Evolutionary conservation across 2,329 filamentous ascomycete species (phyloP).

Genomic region (Beauveria caledonica): DNA sequence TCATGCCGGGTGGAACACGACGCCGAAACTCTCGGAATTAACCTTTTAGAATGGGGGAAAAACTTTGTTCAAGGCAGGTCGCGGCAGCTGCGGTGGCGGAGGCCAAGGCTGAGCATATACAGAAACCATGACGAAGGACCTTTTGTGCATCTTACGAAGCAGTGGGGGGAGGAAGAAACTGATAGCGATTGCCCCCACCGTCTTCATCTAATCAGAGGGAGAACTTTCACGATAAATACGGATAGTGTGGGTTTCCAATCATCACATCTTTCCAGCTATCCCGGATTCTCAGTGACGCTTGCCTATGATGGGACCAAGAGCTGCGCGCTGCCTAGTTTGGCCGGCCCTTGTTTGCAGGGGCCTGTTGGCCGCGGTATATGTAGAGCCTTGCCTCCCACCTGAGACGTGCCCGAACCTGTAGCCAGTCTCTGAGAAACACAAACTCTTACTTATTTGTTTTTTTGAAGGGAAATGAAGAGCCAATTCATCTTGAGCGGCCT

Average conservation of each 20-base stretch:
- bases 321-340: too few relatives aligned
- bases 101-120: not conserved
- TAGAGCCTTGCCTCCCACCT: not conserved
- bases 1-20: not conserved
- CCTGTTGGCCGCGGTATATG: not conserved
- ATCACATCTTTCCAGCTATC: not conserved
- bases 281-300: not conserved
- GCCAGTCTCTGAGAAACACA: not conserved
- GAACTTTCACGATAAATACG: not conserved
- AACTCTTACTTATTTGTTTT: not conserved
- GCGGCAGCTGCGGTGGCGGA: not conserved
- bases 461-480: conserved; percentile 2
- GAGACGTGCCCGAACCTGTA: not conserved
- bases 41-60: not conserved
- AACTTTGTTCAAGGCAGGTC: not conserved
- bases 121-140: not conserved
- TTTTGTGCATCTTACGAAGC: conserved; percentile 3
- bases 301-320: not conserved
- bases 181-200: not conserved
- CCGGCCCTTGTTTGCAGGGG: not conserved
- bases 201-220: not conserved
- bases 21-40: not conserved
- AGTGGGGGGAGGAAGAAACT: too few relatives aligned
- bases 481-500: not conserved
- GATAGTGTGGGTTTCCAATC: not conserved